Conservation (phyloP, 306 rosid genomes). For the Citrullus mucosospermus region DNA sequence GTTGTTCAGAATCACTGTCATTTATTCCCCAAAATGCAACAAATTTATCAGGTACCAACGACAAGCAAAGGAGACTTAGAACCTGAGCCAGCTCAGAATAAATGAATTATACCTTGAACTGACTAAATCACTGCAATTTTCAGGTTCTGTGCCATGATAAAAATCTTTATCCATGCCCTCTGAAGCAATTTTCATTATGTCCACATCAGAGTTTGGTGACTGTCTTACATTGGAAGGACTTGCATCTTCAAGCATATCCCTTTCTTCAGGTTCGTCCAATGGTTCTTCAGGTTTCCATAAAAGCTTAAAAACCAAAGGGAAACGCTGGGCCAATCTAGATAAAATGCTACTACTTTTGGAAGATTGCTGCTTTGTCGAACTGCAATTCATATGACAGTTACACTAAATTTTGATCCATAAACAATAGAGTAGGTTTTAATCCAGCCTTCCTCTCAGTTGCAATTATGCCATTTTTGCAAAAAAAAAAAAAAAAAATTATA, state of each 20-base stretch:
- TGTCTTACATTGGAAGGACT: slow-evolving; percentile 15
- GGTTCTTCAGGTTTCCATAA: slow-evolving; percentile 30
- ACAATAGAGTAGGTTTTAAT: not conserved
- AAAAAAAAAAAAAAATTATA: not conserved
- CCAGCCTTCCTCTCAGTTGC: not conserved
- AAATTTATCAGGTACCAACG: not conserved
- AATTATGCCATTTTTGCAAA: not conserved
- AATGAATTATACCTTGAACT: slow-evolving; percentile 35
- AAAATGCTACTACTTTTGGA: slow-evolving; percentile 46
- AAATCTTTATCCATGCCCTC: slow-evolving; percentile 22
- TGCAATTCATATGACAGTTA: slow-evolving; percentile 17
- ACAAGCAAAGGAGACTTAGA: not conserved
- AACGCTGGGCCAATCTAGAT: slow-evolving; percentile 56
- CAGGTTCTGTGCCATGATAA: slow-evolving; percentile 15
- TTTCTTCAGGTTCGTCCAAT: slow-evolving; percentile 22
- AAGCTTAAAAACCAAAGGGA: slow-evolving; percentile 58
- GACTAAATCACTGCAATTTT: slow-evolving; percentile 21
- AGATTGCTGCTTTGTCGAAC: slow-evolving; percentile 24
- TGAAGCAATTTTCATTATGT: slow-evolving; percentile 16
- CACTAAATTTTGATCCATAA: not conserved
- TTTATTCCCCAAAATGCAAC: slow-evolving; percentile 8
- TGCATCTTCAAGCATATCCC: slow-evolving; percentile 13
- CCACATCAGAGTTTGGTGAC: slow-evolving; percentile 19
- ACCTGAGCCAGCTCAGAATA: not conserved
- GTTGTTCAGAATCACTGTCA: slow-evolving; percentile 33